Evolutionary conservation across 2,329 filamentous ascomycete genomes (phyloP), one percentile per base, ranked within the genome.

Genomic region (Fonsecaea pedrosoi): DNA sequence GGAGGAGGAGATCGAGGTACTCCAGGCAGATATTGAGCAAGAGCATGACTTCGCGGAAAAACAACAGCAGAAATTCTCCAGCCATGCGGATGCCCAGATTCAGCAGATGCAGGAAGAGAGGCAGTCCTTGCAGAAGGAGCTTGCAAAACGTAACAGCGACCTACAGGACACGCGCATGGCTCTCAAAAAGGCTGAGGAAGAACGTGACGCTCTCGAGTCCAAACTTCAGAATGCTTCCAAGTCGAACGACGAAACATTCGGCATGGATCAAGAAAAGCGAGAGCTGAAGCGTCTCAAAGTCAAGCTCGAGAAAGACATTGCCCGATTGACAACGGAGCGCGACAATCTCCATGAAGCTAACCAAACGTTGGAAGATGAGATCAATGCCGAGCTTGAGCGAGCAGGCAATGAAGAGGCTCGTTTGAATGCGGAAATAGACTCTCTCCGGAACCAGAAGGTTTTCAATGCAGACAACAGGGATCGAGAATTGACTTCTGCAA

Each of bases 1-100:
- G 21, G 90, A 94, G 74, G 90, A 93, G 70, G 91, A 93, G 75
- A 83, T 92, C n/a, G 88, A 92, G 61, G 86, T 92, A 34, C 79
- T 94, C 13, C 90, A 92, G 75, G 82, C 84, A 25, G 86, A 84
- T 42, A 77, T 89, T 53, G 88, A 91, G 58, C 85, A 89, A 67
- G 89, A 90, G 75, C 84, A 85, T 53, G 86, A 89, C 70, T 84
- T 86, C 66, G 84, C 85, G 5, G 85, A 86, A 56, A 81, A 84
- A 35, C 84, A 85, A 48, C 78, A 88, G 50, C 85, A 83, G 71
- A 83, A 82, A 68, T 85, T 87, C 64, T 79, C 89, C 13, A 81
- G 82, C n/a, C 87, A 89, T 55, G 81, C 85, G 25, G 87, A 86
- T 42, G 78, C 78, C 32, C 87, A 88, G 67, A 75, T 90, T 30